Evolutionary conservation across 73 alveolate species (phyloP).

Genomic region (Blepharisma japonicum): DNA sequence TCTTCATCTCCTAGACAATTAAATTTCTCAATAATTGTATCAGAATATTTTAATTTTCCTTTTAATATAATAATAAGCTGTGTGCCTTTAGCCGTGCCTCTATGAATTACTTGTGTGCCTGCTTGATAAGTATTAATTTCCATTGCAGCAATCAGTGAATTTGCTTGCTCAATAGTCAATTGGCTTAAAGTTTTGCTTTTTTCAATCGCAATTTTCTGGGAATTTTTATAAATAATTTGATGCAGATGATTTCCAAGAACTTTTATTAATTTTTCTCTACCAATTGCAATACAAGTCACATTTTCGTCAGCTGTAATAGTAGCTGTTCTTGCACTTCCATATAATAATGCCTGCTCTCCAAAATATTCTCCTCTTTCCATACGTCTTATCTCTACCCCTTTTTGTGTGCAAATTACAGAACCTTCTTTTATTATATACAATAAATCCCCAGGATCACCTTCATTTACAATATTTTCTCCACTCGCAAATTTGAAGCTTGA

Average conservation of each 20-base stretch:
- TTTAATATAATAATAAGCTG: slow-evolving; percentile 11
- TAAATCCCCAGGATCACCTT: slow-evolving; percentile 29
- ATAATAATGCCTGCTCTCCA: slow-evolving; percentile 29
- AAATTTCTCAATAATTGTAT: background rate
- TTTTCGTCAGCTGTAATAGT: slow-evolving; percentile 23
- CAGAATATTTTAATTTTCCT: background rate
- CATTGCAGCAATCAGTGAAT: slow-evolving; percentile 1
- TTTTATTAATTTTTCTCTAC: background rate
- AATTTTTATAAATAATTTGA: slow-evolving; percentile 21
- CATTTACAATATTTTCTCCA: slow-evolving; percentile 8
- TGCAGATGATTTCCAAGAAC: slow-evolving; percentile 14
- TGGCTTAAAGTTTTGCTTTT: background rate
- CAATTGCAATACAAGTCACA: background rate
- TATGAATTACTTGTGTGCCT: background rate
- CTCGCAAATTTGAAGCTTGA: background rate
- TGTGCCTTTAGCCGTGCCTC: background rate
- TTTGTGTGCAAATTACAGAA: background rate
- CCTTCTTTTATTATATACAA: slow-evolving; percentile 24
- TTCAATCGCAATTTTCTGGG: slow-evolving; percentile 23
- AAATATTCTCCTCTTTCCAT: slow-evolving; percentile 10
- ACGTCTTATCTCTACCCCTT: background rate
- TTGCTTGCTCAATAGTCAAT: background rate
- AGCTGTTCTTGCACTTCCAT: slow-evolving; percentile 24
- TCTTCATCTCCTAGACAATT: slow-evolving; percentile 22
- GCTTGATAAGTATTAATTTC: background rate